Percentiles rank a stretch among this genome's conserved stretches.
These are phyloP conservation scores for Gremmenia infestans DNA, from an alignment of 2,329 filamentous ascomycete genomes.

Conservation along the genomic window DNA sequence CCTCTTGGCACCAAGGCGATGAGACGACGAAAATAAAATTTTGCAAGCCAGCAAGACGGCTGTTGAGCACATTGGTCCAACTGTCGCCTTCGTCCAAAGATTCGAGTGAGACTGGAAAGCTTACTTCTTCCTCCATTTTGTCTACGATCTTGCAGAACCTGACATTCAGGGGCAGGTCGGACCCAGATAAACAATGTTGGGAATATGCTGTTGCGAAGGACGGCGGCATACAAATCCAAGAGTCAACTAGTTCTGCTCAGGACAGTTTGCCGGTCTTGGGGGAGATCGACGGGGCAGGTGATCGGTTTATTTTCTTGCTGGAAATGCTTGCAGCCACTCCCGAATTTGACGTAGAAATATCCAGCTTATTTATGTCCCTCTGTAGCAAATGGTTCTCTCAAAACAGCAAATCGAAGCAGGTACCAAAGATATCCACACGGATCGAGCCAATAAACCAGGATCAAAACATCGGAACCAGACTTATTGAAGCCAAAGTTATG, in stretches of 20 bases:
- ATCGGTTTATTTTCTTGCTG: constrained; percentile 40
- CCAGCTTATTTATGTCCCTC: constrained; percentile 55
- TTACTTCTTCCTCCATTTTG: constrained; percentile 35
- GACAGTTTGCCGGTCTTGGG: constrained; percentile 9
- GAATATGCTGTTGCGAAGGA: constrained; percentile 42
- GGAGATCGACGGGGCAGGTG: constrained; percentile 38
- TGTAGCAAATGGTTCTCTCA: constrained; percentile 52
- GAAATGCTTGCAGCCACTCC: constrained; percentile 41
- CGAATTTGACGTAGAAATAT: constrained; percentile 40
- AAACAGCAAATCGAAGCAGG: constrained; percentile 12
- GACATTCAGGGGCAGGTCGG: constrained; percentile 46
- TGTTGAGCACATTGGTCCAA: constrained; percentile 54
- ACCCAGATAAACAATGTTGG: constrained; percentile 41
- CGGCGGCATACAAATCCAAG: constrained; percentile 48
- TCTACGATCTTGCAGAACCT: constrained; percentile 48
- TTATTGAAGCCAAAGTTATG: constrained; percentile 57
- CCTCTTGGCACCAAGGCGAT: constrained; percentile 43
- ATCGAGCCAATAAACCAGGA: constrained; percentile 30
- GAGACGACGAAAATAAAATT: constrained; percentile 36
- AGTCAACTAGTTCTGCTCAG: neutral
- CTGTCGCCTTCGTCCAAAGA: constrained; percentile 39
- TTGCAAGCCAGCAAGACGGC: constrained; percentile 41
- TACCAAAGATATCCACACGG: constrained; percentile 24
- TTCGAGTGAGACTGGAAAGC: neutral
- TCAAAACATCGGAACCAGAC: constrained; percentile 40